phyloP scores from a whole-genome alignment of 2,329 filamentous ascomycete species.

The Ophiostoma fasciatum region DNA sequence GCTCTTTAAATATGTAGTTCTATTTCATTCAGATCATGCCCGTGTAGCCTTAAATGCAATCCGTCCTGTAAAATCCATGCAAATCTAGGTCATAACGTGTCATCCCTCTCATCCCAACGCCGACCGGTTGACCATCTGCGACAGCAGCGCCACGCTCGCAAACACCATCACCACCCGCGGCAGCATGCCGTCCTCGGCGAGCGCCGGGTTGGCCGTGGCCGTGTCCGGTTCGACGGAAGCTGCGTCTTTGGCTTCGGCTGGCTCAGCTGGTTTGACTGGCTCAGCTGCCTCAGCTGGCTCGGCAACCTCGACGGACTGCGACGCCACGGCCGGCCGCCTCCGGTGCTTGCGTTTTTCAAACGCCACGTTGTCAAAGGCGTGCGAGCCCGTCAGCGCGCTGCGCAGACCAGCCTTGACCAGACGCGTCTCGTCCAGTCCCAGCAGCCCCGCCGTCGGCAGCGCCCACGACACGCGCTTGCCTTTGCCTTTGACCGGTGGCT shows the following conservation, averaged over 20 bases:
- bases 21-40: neutral
- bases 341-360: neutral
- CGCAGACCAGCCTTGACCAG: conserved; percentile 16
- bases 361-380: conserved; percentile 11
- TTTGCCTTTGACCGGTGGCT: no score
- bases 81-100: no score
- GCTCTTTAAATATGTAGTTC: neutral
- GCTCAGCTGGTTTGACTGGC: no score
- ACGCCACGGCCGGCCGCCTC: no score
- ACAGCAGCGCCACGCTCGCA: conserved; percentile 16
- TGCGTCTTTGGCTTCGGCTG: no score
- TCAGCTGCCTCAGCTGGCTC: no score
- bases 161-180: conserved; percentile 18
- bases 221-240: neutral
- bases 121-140: conserved; percentile 12
- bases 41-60: no score
- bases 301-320: no score
- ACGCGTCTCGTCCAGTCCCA: conserved; percentile 17
- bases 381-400: conserved; percentile 16
- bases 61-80: no score
- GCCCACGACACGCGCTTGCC: no score
- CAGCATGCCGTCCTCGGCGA: conserved; percentile 9
- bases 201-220: neutral
- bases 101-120: no score
- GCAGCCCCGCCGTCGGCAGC: conserved; percentile 17